Evolutionary conservation across 805 yeast species (phyloP).

Genomic region (Saturnispora dispora): DNA sequence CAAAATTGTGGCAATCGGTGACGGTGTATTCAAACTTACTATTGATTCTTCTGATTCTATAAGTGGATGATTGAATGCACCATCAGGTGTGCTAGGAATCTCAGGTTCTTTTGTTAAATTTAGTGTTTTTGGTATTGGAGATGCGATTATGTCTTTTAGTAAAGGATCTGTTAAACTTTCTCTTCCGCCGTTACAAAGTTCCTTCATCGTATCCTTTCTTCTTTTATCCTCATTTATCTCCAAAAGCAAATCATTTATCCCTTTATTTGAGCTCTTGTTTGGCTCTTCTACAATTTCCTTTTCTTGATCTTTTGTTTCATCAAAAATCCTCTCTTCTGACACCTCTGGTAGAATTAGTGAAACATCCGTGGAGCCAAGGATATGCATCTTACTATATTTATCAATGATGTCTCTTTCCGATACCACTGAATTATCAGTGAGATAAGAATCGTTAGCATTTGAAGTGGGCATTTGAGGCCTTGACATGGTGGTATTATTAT

Average conservation of each 20-base stretch:
- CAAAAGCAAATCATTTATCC: not conserved
- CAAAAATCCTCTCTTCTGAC: not conserved
- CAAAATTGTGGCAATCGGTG: not conserved
- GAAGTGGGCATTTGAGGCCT: not conserved
- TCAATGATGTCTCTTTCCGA: conserved; percentile 6
- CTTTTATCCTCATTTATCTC: not conserved
- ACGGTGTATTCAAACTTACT: not conserved
- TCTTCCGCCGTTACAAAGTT: not conserved
- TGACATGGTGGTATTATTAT: not conserved
- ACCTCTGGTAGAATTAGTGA: not conserved
- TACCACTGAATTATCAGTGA: not conserved
- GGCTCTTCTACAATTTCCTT: not conserved
- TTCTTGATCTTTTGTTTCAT: not conserved
- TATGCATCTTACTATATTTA: not conserved
- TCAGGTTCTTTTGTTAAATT: not conserved
- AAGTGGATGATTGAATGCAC: not conserved
- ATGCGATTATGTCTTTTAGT: not conserved
- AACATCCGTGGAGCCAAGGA: not conserved
- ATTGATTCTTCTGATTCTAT: not conserved
- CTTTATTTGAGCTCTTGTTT: not conserved
- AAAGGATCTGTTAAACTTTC: not conserved
- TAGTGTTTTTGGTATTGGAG: not conserved
- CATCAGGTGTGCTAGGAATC: not conserved
- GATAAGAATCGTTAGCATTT: not conserved
- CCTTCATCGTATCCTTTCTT: not conserved